These are phyloP conservation scores for Paramecium octaurelia DNA, from an alignment of 73 alveolate species.

Conservation along the genomic window DNA sequence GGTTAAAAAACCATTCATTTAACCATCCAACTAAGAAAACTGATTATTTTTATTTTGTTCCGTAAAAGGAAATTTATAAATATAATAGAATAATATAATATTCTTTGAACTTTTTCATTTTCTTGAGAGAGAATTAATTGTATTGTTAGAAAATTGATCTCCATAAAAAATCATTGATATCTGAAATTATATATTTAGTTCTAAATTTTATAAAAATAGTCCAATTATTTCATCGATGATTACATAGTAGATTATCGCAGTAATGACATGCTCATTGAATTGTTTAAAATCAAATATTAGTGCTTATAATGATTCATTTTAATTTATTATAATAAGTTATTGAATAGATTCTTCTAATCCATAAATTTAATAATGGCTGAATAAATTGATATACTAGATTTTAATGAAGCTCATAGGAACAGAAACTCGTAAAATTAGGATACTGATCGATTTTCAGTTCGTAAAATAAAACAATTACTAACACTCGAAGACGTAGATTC, in stretches of 20 bases:
- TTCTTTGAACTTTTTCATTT: background rate
- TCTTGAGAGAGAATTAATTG: background rate
- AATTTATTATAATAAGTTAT: background rate
- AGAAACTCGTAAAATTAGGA: background rate
- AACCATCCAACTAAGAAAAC: background rate
- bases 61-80: no score
- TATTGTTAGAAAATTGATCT: no score
- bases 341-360: background rate
- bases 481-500: conserved; percentile 13
- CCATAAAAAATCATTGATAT: background rate
- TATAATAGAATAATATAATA: background rate
- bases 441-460: background rate
- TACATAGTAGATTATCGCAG: background rate
- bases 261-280: background rate
- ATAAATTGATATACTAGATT: conserved; percentile 24
- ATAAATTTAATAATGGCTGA: conserved; percentile 13
- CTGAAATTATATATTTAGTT: background rate
- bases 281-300: background rate
- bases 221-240: background rate
- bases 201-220: background rate
- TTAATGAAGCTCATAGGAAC: conserved; percentile 39
- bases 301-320: background rate
- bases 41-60: background rate
- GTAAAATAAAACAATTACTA: background rate
- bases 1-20: background rate